Conservation (phyloP, 306 rosid genomes). For the Cucumis hystrix region DNA sequence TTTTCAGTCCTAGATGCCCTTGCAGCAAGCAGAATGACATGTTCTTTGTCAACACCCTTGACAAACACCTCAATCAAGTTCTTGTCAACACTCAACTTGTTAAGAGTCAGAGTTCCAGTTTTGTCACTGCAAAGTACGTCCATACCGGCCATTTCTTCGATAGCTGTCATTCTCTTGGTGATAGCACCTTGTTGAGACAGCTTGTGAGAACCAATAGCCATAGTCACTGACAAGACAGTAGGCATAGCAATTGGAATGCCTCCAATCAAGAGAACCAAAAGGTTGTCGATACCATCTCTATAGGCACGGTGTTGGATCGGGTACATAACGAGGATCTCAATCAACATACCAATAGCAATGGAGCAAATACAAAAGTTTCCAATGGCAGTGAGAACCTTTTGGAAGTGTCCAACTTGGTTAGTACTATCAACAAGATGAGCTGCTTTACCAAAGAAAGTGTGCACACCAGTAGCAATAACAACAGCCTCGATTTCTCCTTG, state of each 20-base stretch:
- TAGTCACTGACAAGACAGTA: conserved; percentile 91
- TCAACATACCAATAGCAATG: conserved; percentile 78
- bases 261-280: conserved; percentile 91
- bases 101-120: conserved; percentile 94
- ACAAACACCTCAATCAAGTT: conserved; percentile 74
- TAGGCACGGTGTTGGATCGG: conserved; percentile 84
- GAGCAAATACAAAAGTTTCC: conserved; percentile 97
- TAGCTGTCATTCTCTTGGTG: conserved; percentile 97
- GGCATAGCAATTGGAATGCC: conserved; percentile 99
- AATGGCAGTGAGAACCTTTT: conserved; percentile 79
- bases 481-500: conserved; percentile 98
- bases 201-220: conserved; percentile 98
- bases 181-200: conserved; percentile 96
- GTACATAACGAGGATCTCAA: conserved; percentile 90
- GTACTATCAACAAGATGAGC: conserved; percentile 98
- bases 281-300: conserved; percentile 86
- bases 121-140: conserved; percentile 98
- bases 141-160: conserved; percentile 99
- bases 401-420: conserved; percentile 99
- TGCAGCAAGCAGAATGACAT: conserved; percentile 76
- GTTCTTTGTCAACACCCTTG: conserved; percentile 75
- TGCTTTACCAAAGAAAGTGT: conserved; percentile 96
- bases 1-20: conserved; percentile 90
- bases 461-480: conserved; percentile 97
- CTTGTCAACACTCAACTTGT: conserved; percentile 82